Percentiles rank a stretch among this genome's conserved stretches.
Evolutionary conservation across 805 yeast genomes (phyloP).

Genomic region (Kodamaea neixiangensis): DNA sequence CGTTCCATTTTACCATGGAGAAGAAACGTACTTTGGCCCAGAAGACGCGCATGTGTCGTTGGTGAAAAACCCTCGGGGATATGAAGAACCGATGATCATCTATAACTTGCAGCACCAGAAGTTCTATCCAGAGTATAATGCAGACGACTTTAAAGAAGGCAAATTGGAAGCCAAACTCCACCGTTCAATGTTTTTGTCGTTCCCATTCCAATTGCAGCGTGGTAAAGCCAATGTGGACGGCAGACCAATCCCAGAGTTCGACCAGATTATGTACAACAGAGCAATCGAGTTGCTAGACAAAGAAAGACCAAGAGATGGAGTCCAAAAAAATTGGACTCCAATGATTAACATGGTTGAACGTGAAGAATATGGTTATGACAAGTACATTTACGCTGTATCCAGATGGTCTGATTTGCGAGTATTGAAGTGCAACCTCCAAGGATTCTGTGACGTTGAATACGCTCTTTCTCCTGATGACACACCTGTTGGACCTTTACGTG

Average conservation of each 20-base stretch:
- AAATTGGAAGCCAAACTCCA: constrained; percentile 12
- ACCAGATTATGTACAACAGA: constrained; percentile 21
- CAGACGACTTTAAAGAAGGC: constrained; percentile 1
- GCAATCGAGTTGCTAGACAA: constrained; percentile 21
- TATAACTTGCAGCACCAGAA: constrained; percentile 37
- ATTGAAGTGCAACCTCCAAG: constrained; percentile 25
- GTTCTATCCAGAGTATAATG: constrained; percentile 7
- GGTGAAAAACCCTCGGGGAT: constrained; percentile 32
- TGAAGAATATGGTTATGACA: constrained; percentile 25
- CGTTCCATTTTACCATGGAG: constrained; percentile 31
- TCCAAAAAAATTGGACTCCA: constrained; percentile 46
- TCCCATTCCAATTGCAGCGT: constrained; percentile 35
- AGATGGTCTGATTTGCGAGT: constrained; percentile 33
- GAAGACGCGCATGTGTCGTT: constrained; percentile 52
- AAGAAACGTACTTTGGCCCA: constrained; percentile 40
- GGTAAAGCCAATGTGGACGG: constrained; percentile 33
- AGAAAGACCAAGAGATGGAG: constrained; percentile 10
- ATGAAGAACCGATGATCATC: constrained; percentile 48
- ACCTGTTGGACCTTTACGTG: constrained; percentile 35
- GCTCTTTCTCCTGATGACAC: constrained; percentile 1
- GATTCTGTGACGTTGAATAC: constrained; percentile 23
- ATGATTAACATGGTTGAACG: constrained; percentile 29
- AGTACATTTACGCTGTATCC: constrained; percentile 31
- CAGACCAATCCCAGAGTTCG: constrained; percentile 10
- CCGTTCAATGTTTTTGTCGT: constrained; percentile 33